Conservation (phyloP, 305 asterid species). For the Plantago rigida region DNA sequence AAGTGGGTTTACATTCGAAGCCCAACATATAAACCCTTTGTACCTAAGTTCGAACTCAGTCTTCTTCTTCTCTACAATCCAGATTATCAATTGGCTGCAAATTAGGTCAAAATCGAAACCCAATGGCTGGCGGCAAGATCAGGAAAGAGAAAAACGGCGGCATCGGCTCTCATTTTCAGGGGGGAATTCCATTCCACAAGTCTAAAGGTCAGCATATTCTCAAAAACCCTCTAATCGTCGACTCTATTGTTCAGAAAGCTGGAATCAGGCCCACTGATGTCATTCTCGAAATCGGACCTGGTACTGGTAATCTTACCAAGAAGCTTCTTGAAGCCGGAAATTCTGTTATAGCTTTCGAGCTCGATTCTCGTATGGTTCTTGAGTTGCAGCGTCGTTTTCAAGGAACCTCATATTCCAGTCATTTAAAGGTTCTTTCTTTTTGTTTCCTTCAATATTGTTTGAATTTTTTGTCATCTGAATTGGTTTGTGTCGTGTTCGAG, state of each 20-base stretch:
- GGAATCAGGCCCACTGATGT: constrained; percentile 78
- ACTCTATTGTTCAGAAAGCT: constrained; percentile 72
- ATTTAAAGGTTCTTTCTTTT: constrained; percentile 35
- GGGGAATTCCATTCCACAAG: constrained; percentile 88
- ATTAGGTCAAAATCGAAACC: background rate
- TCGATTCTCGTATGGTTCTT: constrained; percentile 97
- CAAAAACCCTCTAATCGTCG: constrained; percentile 70
- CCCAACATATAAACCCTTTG: no score
- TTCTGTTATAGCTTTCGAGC: constrained; percentile 80
- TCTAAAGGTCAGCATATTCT: constrained; percentile 94
- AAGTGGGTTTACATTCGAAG: no score
- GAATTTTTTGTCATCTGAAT: no score
- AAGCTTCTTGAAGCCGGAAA: constrained; percentile 93
- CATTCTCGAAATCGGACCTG: constrained; percentile 93
- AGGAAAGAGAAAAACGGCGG: constrained; percentile 48
- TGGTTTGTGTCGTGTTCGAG: no score
- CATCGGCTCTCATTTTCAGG: constrained; percentile 55
- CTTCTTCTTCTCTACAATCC: no score
- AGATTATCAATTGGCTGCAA: no score
- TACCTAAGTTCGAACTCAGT: no score
- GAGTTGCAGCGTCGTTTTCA: constrained; percentile 85
- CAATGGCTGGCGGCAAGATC: constrained; percentile 88
- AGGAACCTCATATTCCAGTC: constrained; percentile 60
- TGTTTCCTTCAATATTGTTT: background rate
- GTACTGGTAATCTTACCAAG: constrained; percentile 91